Conservation (phyloP, 176 grass and related monocot species). For the Typha latifolia region DNA sequence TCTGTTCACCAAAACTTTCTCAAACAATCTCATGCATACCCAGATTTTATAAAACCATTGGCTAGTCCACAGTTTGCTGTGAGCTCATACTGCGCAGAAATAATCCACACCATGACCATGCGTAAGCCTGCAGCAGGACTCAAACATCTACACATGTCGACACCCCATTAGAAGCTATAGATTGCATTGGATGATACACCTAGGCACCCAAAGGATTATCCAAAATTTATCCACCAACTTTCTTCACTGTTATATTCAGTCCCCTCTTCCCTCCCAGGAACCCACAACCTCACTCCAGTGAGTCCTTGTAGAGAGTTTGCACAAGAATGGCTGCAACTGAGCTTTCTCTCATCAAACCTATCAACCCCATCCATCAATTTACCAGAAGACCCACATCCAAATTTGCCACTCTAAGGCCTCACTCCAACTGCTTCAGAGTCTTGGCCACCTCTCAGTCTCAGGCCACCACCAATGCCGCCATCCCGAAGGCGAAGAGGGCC, state of each 20-base stretch:
- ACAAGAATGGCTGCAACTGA: slow-evolving; percentile 66
- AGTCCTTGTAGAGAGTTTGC: not conserved
- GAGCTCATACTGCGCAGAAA: too few relatives aligned
- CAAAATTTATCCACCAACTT: slow-evolving; percentile 31
- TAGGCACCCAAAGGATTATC: slow-evolving; percentile 22
- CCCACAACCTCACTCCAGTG: not conserved
- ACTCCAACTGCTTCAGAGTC: slow-evolving; percentile 18
- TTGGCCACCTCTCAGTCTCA: slow-evolving; percentile 17
- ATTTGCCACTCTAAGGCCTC: slow-evolving; percentile 13
- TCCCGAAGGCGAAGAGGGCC: slow-evolving; percentile 29
- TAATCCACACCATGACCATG: too few relatives aligned
- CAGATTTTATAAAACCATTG: too few relatives aligned
- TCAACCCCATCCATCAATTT: slow-evolving; percentile 21
- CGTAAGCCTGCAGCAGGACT: too few relatives aligned
- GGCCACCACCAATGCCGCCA: slow-evolving; percentile 21
- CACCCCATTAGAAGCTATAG: slow-evolving; percentile 25
- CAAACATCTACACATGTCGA: slow-evolving; percentile 29
- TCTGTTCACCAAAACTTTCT: too few relatives aligned
- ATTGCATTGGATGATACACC: slow-evolving; percentile 50
- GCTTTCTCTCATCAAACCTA: slow-evolving; percentile 64
- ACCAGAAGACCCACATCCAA: slow-evolving; percentile 19
- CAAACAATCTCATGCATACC: too few relatives aligned
- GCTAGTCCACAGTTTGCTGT: too few relatives aligned
- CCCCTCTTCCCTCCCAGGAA: not conserved
- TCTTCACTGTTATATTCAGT: not conserved